Base-by-base conservation (phyloP, 139 green algal species). In the Picochlorum sp. region DNA sequence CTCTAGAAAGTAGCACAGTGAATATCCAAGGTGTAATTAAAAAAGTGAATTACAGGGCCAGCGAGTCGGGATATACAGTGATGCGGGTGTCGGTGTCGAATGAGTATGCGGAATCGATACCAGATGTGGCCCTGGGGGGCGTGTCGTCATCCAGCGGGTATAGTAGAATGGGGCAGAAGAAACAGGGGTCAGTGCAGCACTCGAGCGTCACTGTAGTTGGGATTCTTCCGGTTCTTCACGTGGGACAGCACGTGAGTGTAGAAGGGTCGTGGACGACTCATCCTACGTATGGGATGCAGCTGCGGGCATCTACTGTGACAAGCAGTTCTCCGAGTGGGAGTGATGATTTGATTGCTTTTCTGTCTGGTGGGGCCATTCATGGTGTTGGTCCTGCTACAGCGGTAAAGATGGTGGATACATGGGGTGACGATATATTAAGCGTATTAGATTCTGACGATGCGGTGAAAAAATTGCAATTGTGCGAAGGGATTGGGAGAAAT, bases 321-420 rank as follows among this genome's bases (percentile, higher is more conserved):
- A 56, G 59, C 32, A 22, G 62, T n/a, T 20, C 30, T 3, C 63
- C 59, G 5, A 9, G 14, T 16, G 58, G 30, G 13, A 13, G 43
- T 43, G 36, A 35, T 3, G 70, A 65, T 18, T 26, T 80, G 9
- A 61, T 45, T 18, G 51, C 56, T 7, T 80, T 72, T 37, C 55
- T 80, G 18, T 55, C 52, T 9, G 61, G 73, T 13, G 60, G 47
- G 5, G 29, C 35, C 10, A 40, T 80, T 25, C 30, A 70, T 9
- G 72, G 72, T 7, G 74, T 81, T 52, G 74, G 74, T 2, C 66
- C 58, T n/a, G 25, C 31, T 25, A 77, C 44, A 2, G 74, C 74
- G 0, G 18, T 40, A 33, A 26, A 24, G 12, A 40, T 81, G 55
- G 66, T 78, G 4, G 45, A 60, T 2, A 18, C 3, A 13, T 69